Conservation (phyloP, 2,329 filamentous ascomycete genomes). For the Leptographium lundbergii region DNA sequence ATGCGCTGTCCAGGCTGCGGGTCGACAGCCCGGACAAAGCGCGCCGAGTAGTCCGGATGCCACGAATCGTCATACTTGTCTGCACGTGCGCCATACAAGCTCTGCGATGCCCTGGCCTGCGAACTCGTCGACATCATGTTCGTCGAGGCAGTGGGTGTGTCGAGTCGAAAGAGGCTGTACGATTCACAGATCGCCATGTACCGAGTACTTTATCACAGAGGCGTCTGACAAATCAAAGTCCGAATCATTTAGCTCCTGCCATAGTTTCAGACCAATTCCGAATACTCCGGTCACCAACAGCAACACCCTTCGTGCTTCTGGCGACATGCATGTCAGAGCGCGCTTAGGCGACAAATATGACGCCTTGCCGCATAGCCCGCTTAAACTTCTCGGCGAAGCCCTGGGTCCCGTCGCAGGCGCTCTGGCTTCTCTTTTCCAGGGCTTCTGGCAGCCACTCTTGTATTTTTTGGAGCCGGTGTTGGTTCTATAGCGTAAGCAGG, state of each 20-base stretch:
- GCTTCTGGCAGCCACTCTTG: slow-evolving; percentile 48
- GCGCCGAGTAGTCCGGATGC: too few species aligned
- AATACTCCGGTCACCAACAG: neutral
- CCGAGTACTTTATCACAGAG: too few species aligned
- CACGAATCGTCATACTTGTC: too few species aligned
- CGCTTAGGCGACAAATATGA: slow-evolving; percentile 13
- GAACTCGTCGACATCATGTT: too few species aligned
- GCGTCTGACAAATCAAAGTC: neutral
- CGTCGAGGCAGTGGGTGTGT: too few species aligned
- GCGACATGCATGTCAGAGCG: neutral
- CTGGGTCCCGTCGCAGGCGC: slow-evolving; percentile 39
- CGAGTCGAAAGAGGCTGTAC: too few species aligned
- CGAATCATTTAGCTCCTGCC: neutral
- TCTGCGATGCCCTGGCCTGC: too few species aligned
- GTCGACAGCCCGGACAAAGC: too few species aligned
- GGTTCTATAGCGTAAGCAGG: slow-evolving; percentile 28
- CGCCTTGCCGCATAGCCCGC: slow-evolving; percentile 28
- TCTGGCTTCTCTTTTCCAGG: slow-evolving; percentile 37
- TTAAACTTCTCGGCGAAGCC: slow-evolving; percentile 41
- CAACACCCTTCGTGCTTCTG: neutral
- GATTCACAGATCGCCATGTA: too few species aligned
- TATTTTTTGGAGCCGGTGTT: slow-evolving; percentile 53
- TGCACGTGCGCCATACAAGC: too few species aligned
- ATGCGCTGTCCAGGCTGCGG: too few species aligned
- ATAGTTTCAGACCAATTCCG: neutral